Conservation (phyloP, 768 basidiomycete species). For the Termitomyces bulborhizus region DNA sequence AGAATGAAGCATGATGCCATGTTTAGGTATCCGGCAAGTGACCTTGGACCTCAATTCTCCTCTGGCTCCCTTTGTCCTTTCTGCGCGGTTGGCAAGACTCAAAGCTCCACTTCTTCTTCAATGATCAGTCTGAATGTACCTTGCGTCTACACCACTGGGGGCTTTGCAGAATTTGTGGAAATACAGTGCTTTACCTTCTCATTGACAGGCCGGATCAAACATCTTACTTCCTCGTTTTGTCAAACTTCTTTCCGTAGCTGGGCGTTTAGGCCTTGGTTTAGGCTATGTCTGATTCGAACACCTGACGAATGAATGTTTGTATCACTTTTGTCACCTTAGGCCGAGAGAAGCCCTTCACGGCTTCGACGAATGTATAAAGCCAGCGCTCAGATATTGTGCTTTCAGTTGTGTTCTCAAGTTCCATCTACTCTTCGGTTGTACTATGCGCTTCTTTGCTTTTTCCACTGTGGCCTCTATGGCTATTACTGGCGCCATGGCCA, state of each 20-base stretch:
- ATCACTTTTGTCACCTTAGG: not conserved
- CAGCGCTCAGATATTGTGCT: not conserved
- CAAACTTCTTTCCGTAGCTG: too few relatives aligned
- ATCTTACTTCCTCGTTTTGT: not conserved
- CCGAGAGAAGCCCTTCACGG: not conserved
- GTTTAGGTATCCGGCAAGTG: too few relatives aligned
- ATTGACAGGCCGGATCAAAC: slow-evolving; percentile 2
- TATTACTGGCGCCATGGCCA: slow-evolving; percentile 15
- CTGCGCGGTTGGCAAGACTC: too few relatives aligned
- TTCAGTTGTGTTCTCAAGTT: not conserved
- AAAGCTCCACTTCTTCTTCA: not conserved
- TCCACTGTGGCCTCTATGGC: slow-evolving; percentile 18
- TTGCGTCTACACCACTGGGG: not conserved
- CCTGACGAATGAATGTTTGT: too few relatives aligned
- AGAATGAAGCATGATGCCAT: too few relatives aligned
- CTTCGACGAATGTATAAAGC: slow-evolving; percentile 8
- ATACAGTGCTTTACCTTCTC: not conserved
- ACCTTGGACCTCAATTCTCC: too few relatives aligned
- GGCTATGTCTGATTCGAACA: too few relatives aligned
- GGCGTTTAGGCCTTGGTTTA: too few relatives aligned
- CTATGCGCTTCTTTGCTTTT: slow-evolving; percentile 25
- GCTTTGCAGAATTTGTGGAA: not conserved
- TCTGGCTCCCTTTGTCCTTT: too few relatives aligned
- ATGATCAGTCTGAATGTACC: not conserved
- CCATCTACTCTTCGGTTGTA: not conserved